These are phyloP conservation scores for Salvia sclarea DNA, from an alignment of 305 asterid species.

Conservation along the genomic window DNA sequence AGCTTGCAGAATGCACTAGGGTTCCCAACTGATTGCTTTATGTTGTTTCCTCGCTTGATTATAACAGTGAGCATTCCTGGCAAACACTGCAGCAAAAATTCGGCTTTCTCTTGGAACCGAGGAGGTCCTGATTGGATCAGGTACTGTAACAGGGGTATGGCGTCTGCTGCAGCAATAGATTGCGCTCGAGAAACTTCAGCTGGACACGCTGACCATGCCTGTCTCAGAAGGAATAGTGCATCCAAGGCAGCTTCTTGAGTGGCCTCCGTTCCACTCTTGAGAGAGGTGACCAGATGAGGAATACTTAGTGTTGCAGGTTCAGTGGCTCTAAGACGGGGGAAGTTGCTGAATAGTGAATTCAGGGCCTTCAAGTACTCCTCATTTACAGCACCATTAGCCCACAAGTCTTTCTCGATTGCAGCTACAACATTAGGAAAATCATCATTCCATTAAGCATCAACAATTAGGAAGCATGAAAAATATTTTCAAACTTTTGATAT, in stretches of 20 bases:
- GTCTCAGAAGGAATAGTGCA: constrained; percentile 88
- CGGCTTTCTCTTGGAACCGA: constrained; percentile 98
- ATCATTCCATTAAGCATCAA: no score
- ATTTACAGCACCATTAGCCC: constrained; percentile 91
- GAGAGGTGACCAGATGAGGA: constrained; percentile 95
- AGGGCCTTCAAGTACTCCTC: constrained; percentile 96
- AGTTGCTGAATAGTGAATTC: constrained; percentile 89
- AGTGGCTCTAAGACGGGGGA: constrained; percentile 95
- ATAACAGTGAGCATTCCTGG: constrained; percentile 93
- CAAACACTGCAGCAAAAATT: constrained; percentile 89
- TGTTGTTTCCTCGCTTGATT: constrained; percentile 89
- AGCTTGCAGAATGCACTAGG: constrained; percentile 95
- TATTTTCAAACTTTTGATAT: no score
- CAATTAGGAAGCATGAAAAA: no score
- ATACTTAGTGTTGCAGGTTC: constrained; percentile 98
- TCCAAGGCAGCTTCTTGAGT: constrained; percentile 99
- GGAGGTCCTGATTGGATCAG: constrained; percentile 99
- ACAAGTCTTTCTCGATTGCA: constrained; percentile 83
- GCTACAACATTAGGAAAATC: constrained; percentile 45
- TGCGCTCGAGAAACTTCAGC: constrained; percentile 98
- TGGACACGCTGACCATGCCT: constrained; percentile 99
- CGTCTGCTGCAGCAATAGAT: constrained; percentile 97
- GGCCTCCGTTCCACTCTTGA: constrained; percentile 95
- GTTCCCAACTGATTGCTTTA: constrained; percentile 96
- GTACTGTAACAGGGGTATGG: constrained; percentile 89